Percentiles rank a stretch among this genome's conserved stretches.
These are phyloP conservation scores for Lichtheimia ornata DNA, from an alignment of 371 early-diverging fungal genomes.

Conservation along the genomic window DNA sequence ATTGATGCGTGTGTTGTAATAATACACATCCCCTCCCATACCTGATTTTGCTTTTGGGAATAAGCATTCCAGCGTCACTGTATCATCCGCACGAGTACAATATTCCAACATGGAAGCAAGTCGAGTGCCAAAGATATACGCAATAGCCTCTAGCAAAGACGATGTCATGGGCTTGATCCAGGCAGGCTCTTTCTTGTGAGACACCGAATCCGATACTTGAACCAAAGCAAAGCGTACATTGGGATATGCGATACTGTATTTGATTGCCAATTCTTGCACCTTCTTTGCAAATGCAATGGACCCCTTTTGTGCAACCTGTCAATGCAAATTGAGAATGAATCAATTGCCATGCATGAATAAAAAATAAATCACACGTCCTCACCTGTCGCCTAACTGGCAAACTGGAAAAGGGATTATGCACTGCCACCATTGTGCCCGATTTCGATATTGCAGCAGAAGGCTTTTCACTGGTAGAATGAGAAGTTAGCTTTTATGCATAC, in stretches of 20 bases:
- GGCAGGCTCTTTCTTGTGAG: conserved; percentile 6
- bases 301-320: no score
- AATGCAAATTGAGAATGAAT: no score
- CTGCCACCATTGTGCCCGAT: conserved; percentile 38
- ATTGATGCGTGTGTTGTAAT: background rate
- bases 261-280: conserved; percentile 29
- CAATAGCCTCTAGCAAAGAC: conserved; percentile 17
- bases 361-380: background rate
- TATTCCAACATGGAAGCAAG: conserved; percentile 22
- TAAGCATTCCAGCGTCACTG: conserved; percentile 16
- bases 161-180: conserved; percentile 34
- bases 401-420: conserved; percentile 38
- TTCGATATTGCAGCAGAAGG: conserved; percentile 11
- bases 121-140: conserved; percentile 21
- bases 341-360: no score
- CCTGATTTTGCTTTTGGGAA: conserved; percentile 34
- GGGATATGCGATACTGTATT: conserved; percentile 35
- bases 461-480: conserved; percentile 9
- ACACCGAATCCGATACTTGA: conserved; percentile 5
- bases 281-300: background rate
- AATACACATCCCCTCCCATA: conserved; percentile 7
- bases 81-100: background rate
- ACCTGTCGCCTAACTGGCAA: conserved; percentile 52
- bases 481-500: no score
- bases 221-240: conserved; percentile 30